A percentile compares a stretch with the other conserved stretches of the same genome.
Conservation (phyloP, 1,284 basidiomycete genomes). For the Apiotrichum porosum region DNA sequence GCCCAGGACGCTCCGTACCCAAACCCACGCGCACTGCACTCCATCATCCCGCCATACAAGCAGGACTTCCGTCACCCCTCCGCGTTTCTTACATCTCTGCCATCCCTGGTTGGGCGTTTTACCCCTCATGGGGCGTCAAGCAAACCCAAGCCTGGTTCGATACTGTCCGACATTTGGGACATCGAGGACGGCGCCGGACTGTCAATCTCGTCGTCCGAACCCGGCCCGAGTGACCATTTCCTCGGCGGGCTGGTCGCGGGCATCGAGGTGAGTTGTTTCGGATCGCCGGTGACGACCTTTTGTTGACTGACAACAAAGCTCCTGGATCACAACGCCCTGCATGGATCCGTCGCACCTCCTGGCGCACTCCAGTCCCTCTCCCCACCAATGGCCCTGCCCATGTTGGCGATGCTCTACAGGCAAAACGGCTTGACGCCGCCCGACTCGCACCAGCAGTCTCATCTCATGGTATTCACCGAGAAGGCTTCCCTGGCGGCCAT, state of each 20-base stretch:
- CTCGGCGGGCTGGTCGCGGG: conserved; percentile 18
- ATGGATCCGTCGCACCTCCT: conserved; percentile 5
- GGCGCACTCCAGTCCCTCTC: conserved; percentile 12
- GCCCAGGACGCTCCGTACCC: conserved; percentile 17
- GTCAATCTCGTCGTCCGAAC: conserved; percentile 16
- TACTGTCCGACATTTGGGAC: conserved; percentile 20
- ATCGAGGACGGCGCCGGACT: conserved; percentile 17
- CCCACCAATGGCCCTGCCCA: conserved; percentile 13
- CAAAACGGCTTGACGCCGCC: background rate
- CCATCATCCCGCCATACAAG: conserved; percentile 11
- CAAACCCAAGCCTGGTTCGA: conserved; percentile 4
- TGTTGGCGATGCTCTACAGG: conserved; percentile 15
- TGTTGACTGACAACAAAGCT: conserved; percentile 12
- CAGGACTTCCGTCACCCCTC: conserved; percentile 28
- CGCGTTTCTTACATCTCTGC: conserved; percentile 34
- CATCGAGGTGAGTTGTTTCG: conserved; percentile 17
- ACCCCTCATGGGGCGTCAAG: conserved; percentile 7
- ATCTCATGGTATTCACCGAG: conserved; percentile 19
- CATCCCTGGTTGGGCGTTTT: conserved; percentile 21
- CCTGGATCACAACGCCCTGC: conserved; percentile 15
- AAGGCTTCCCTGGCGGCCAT: conserved; percentile 11
- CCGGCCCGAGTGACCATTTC: conserved; percentile 17
- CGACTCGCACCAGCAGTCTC: conserved; percentile 9
- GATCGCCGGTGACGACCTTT: too few species aligned
- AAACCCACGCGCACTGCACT: conserved; percentile 14